These are phyloP conservation scores for Peronospora farinosa DNA, from an alignment of 352 stramenopile species.

Conservation along the genomic window DNA sequence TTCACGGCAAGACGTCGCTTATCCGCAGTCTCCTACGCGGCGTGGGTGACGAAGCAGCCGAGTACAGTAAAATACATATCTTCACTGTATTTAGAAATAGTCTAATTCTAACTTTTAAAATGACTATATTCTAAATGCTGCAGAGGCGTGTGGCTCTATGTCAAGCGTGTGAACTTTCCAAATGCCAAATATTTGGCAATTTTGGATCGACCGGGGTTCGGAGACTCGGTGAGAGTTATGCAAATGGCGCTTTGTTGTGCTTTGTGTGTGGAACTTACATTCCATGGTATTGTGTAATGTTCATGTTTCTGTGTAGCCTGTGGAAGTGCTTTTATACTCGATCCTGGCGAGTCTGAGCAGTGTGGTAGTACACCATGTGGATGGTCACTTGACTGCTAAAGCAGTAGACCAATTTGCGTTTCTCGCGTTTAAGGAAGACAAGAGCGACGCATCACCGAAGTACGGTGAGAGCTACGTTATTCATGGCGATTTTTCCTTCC, in stretches of 20 bases:
- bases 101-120: background rate
- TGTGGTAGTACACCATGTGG: constrained; percentile 63
- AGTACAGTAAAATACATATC: constrained; percentile 10
- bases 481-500: background rate
- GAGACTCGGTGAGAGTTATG: constrained; percentile 22
- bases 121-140: constrained; percentile 1
- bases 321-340: constrained; percentile 58
- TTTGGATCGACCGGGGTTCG: constrained; percentile 53
- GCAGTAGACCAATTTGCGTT: constrained; percentile 58
- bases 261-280: background rate
- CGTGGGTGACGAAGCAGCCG: constrained; percentile 12
- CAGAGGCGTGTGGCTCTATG: constrained; percentile 60
- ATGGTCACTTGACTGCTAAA: constrained; percentile 44
- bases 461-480: constrained; percentile 20
- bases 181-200: constrained; percentile 72
- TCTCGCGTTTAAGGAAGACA: constrained; percentile 28
- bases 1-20: constrained; percentile 55
- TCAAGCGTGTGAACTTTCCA: constrained; percentile 54
- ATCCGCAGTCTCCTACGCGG: constrained; percentile 37
- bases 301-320: constrained; percentile 24
- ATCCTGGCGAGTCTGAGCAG: constrained; percentile 66
- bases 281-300: constrained; percentile 2
- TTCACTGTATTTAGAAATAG: background rate
- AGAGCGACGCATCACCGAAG: constrained; percentile 19
- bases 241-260: background rate